Evolutionary conservation across 352 stramenopile species (phyloP).

Genomic region (Thraustochytrium striatum): DNA sequence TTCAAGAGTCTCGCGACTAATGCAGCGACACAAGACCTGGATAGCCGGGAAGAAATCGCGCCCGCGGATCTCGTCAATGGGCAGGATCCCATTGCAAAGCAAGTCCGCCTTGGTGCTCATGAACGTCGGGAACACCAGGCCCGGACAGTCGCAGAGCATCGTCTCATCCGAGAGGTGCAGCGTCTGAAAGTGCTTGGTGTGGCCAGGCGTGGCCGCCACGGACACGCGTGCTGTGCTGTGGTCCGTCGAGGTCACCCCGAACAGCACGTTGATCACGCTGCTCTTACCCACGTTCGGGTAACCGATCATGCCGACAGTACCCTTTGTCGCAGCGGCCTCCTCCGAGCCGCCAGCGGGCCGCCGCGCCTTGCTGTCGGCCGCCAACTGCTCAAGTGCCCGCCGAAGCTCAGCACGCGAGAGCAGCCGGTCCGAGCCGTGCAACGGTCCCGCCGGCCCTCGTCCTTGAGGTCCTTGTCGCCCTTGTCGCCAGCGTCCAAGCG

Average conservation of each 20-base stretch:
- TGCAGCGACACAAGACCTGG: slow-evolving; percentile 85
- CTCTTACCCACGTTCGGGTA: slow-evolving; percentile 99
- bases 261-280: slow-evolving; percentile 97
- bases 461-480: slow-evolving; percentile 50
- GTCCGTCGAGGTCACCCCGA: slow-evolving; percentile 87
- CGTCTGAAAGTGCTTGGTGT: slow-evolving; percentile 99
- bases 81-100: slow-evolving; percentile 96
- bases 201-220: slow-evolving; percentile 94
- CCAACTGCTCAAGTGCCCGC: slow-evolving; percentile 31
- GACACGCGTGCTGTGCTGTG: slow-evolving; percentile 89
- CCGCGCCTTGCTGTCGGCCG: no score
- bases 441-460: slow-evolving; percentile 19
- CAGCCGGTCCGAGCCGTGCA: slow-evolving; percentile 44
- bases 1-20: slow-evolving; percentile 62
- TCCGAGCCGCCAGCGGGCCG: slow-evolving; percentile 62
- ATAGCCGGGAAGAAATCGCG: slow-evolving; percentile 89
- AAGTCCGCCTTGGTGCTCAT: slow-evolving; percentile 96
- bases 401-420: neutral
- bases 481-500: slow-evolving; percentile 39
- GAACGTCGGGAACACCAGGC: slow-evolving; percentile 98
- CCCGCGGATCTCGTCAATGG: slow-evolving; percentile 87
- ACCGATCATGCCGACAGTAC: slow-evolving; percentile 96
- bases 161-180: slow-evolving; percentile 86
- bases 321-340: slow-evolving; percentile 56
- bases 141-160: slow-evolving; percentile 99